phyloP scores from a whole-genome alignment of 2,329 filamentous ascomycete genomes.

The Neofusicoccum ribis region DNA sequence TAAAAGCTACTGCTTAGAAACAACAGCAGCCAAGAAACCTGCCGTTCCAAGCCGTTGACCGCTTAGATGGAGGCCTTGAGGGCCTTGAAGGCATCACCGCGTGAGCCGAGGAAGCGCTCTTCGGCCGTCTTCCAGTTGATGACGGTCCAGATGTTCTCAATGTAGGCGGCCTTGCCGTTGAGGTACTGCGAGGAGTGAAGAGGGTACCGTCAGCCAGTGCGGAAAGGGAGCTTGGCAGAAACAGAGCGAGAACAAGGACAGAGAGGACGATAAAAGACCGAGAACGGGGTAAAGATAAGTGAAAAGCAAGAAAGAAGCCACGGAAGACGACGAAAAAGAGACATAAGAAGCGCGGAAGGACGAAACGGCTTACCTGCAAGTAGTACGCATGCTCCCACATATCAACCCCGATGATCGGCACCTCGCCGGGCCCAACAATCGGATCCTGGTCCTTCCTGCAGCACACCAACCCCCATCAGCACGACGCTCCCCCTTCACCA shows the following conservation, averaged over 20 bases:
- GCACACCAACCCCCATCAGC: neutral
- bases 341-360: too few species aligned
- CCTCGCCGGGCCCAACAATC: constrained; percentile 60
- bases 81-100: constrained; percentile 39
- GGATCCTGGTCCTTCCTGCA: constrained; percentile 76
- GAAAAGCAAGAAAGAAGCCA: too few species aligned
- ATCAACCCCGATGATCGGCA: constrained; percentile 76
- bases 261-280: too few species aligned
- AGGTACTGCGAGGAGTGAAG: constrained; percentile 56
- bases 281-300: too few species aligned
- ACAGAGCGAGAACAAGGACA: too few species aligned
- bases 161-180: constrained; percentile 73
- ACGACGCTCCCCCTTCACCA: too few species aligned
- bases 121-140: constrained; percentile 76
- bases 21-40: too few species aligned
- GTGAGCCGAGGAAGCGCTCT: constrained; percentile 56
- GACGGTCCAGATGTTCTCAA: constrained; percentile 75
- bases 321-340: too few species aligned
- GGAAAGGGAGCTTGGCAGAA: too few species aligned
- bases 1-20: too few species aligned
- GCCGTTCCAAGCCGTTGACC: too few species aligned
- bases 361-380: constrained; percentile 59
- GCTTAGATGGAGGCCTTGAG: constrained; percentile 33
- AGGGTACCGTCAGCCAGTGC: constrained; percentile 15
- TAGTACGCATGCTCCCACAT: constrained; percentile 97